These are phyloP conservation scores for Hordeum marinum DNA, from an alignment of 176 grass and related monocot genomes.

Conservation along the genomic window DNA sequence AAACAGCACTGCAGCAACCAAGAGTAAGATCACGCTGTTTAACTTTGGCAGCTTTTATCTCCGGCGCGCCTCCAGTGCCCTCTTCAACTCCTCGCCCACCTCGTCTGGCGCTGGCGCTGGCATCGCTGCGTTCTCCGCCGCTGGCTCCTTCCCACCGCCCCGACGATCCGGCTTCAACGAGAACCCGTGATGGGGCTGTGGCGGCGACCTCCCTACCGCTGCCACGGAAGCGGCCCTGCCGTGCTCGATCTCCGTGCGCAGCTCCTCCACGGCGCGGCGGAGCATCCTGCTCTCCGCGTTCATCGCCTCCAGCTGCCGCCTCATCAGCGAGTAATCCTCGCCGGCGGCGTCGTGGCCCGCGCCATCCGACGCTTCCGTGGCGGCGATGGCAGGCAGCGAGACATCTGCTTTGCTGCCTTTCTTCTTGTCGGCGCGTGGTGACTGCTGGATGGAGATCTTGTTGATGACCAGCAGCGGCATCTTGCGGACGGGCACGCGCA, in stretches of 20 bases:
- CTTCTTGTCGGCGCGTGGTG: background rate
- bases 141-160: background rate
- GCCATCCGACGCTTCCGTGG: background rate
- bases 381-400: background rate
- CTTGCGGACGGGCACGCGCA: constrained; percentile 37
- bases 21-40: background rate
- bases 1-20: background rate
- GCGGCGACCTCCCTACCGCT: background rate
- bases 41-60: constrained; percentile 15
- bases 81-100: constrained; percentile 48
- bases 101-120: background rate
- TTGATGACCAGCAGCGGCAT: constrained; percentile 79
- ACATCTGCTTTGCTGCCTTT: background rate
- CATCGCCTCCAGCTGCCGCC: constrained; percentile 55
- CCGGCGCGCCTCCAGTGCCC: constrained; percentile 40
- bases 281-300: constrained; percentile 56
- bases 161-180: constrained; percentile 7
- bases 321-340: constrained; percentile 28
- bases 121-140: background rate
- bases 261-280: constrained; percentile 61
- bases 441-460: constrained; percentile 79
- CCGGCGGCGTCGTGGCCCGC: background rate
- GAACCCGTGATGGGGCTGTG: constrained; percentile 2
- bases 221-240: constrained; percentile 5
- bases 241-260: constrained; percentile 38